phyloP scores from a whole-genome alignment of 768 basidiomycete species.

The Asterophora parasitica region DNA sequence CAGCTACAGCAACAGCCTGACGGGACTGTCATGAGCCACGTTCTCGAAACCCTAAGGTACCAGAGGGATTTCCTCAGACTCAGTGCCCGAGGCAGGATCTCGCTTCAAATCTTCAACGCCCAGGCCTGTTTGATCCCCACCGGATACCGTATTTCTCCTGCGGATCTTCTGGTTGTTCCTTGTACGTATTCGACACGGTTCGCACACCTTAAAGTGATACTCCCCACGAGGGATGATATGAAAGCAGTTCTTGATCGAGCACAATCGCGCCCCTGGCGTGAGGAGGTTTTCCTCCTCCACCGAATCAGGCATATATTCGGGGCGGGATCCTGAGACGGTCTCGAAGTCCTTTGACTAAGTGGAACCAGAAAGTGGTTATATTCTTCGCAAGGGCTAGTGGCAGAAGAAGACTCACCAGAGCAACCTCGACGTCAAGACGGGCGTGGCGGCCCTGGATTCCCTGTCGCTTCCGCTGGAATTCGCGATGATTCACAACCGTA shows the following conservation, averaged over 20 bases:
- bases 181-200: constrained; percentile 28
- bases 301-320: not conserved
- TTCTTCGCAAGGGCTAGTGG: too few species aligned
- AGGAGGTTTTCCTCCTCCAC: not conserved
- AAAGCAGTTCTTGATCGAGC: constrained; percentile 29
- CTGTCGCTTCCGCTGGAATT: constrained; percentile 30
- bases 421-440: constrained; percentile 18
- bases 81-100: constrained; percentile 5
- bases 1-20: constrained; percentile 8
- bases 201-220: constrained; percentile 38
- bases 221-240: constrained; percentile 32
- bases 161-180: constrained; percentile 15
- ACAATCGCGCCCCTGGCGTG: constrained; percentile 33
- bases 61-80: constrained; percentile 6
- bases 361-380: too few species aligned
- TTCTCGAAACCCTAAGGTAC: too few species aligned
- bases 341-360: too few species aligned
- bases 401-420: too few species aligned
- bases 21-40: too few species aligned
- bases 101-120: not conserved
- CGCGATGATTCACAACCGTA: constrained; percentile 22
- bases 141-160: not conserved
- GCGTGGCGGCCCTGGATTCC: constrained; percentile 22
- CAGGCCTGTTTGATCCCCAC: not conserved
- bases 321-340: too few species aligned